Percentiles rank a stretch among this genome's conserved stretches.
Conservation (phyloP, 2,329 filamentous ascomycete genomes). For the Escovopsis sp. region DNA sequence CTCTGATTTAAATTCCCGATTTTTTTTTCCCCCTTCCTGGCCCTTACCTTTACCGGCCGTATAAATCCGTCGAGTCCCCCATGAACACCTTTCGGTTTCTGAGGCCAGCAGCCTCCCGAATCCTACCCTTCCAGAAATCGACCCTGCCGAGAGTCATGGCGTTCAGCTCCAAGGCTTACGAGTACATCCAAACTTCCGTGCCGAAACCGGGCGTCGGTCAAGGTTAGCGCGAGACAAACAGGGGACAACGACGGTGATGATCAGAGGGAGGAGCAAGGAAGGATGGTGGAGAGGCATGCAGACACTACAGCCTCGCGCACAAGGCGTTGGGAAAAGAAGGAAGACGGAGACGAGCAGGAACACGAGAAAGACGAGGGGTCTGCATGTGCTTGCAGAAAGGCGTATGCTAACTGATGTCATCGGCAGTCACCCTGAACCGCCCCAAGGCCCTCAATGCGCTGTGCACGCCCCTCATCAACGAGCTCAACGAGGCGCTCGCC, state of each 20-base stretch:
- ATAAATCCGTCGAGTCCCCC: slow-evolving; percentile 7
- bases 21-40: no score
- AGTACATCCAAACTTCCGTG: slow-evolving; percentile 67
- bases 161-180: slow-evolving; percentile 47
- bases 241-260: neutral
- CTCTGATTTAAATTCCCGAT: neutral
- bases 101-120: slow-evolving; percentile 36
- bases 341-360: no score
- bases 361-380: no score
- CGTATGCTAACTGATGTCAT: slow-evolving; percentile 1
- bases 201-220: slow-evolving; percentile 83
- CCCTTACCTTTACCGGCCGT: neutral
- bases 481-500: slow-evolving; percentile 67
- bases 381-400: neutral
- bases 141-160: slow-evolving; percentile 39
- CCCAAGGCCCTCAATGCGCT: slow-evolving; percentile 94
- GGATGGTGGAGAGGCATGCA: no score
- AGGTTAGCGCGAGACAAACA: slow-evolving; percentile 36
- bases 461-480: slow-evolving; percentile 74
- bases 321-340: no score
- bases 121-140: slow-evolving; percentile 33
- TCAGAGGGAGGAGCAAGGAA: no score
- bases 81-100: slow-evolving; percentile 43
- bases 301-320: no score
- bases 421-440: slow-evolving; percentile 73